Conservation (phyloP, 2,329 filamentous ascomycete genomes). For the Arachnomyces sp. region DNA sequence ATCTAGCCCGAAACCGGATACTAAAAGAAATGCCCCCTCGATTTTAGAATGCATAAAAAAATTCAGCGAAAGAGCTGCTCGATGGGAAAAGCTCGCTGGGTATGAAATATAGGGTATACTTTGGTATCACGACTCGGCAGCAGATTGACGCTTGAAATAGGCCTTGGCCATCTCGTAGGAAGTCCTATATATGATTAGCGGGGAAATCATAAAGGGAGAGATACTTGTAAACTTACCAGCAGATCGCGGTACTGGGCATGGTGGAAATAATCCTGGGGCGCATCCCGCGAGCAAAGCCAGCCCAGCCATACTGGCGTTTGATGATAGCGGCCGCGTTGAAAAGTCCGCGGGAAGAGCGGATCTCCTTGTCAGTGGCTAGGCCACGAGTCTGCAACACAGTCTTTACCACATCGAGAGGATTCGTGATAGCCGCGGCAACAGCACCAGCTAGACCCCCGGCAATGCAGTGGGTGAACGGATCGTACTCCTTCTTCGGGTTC, state of each 20-base stretch:
- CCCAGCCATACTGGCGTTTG: conserved; percentile 71
- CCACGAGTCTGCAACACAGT: conserved; percentile 92
- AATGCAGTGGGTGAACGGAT: conserved; percentile 86
- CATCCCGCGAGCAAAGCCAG: conserved; percentile 88
- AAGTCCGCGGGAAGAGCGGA: conserved; percentile 77
- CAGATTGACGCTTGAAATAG: conserved; percentile 48
- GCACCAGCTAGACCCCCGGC: conserved; percentile 90
- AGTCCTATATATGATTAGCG: conserved; percentile 37
- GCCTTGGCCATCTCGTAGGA: conserved; percentile 62
- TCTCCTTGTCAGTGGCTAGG: conserved; percentile 67
- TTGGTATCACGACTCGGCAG: conserved; percentile 3
- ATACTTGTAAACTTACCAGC: conserved; percentile 57
- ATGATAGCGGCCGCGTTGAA: conserved; percentile 71
- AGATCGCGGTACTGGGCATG: conserved; percentile 99
- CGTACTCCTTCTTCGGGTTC: conserved; percentile 72
- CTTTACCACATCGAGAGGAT: conserved; percentile 96
- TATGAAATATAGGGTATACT: neutral
- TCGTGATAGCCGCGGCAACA: conserved; percentile 86
- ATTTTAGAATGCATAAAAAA: too few relatives aligned
- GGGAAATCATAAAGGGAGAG: conserved; percentile 1
- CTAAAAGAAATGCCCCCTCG: neutral
- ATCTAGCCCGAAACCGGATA: neutral
- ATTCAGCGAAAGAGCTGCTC: too few relatives aligned
- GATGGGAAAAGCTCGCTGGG: too few relatives aligned
- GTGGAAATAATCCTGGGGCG: conserved; percentile 87